Percentiles rank a stretch among this genome's conserved stretches.
Conservation (phyloP, 371 early-diverging fungal species). For the Mortierella sp. region DNA sequence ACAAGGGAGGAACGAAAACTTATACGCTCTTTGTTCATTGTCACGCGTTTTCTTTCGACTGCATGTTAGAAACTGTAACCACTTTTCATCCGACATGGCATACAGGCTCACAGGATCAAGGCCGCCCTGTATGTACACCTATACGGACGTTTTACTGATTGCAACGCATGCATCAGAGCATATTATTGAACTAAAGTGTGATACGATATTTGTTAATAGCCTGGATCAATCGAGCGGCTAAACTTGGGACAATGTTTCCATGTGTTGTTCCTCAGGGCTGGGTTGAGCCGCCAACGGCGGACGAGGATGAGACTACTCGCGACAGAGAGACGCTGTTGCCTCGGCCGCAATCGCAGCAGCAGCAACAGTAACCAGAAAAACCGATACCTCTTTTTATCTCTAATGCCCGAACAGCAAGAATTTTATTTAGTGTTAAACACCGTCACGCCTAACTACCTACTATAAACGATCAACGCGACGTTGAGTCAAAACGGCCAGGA, state of each 20-base stretch:
- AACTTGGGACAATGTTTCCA: conserved; percentile 73
- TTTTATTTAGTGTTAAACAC: too few species aligned
- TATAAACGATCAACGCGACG: too few species aligned
- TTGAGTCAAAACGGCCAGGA: too few species aligned
- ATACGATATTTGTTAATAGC: conserved; percentile 24
- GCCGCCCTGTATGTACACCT: conserved; percentile 55
- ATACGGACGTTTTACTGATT: too few species aligned
- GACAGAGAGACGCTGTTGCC: conserved; percentile 40
- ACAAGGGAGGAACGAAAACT: too few species aligned
- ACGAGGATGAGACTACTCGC: conserved; percentile 39
- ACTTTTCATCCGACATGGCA: conserved; percentile 70
- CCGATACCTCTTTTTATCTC: too few species aligned
- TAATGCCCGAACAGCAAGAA: too few species aligned
- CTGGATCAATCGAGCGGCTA: conserved; percentile 78
- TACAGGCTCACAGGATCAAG: conserved; percentile 63
- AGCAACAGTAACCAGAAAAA: too few species aligned
- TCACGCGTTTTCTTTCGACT: too few species aligned
- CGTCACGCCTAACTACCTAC: too few species aligned
- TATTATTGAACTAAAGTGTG: not conserved
- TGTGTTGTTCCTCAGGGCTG: conserved; percentile 75
- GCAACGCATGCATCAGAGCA: not conserved
- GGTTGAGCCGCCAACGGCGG: conserved; percentile 71
- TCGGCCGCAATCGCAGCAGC: conserved; percentile 11
- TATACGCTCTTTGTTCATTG: too few species aligned
- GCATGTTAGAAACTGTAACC: conserved; percentile 71